A percentile compares a stretch with the other conserved stretches of the same genome.
Conservation (phyloP, 306 rosid species). For the apple (Malus domestica) region ASM211411v1 NC_041795.1:31781001-31781500, state of each 20-base stretch:
- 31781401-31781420: background rate
- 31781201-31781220: constrained; percentile 18
- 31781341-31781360: constrained; percentile 25
- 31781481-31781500: constrained; percentile 25
- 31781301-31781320: constrained; percentile 27
- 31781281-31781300: constrained; percentile 6
- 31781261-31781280: background rate
- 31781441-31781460: background rate
- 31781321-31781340: constrained; percentile 25
- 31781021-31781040: constrained; percentile 8
- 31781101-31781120: constrained; percentile 24
- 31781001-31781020: constrained; percentile 23
- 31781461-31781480: constrained; percentile 21
- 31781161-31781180: constrained; percentile 28
- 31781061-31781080: constrained; percentile 28
- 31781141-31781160: constrained; percentile 26
- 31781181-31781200: constrained; percentile 30
- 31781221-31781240: background rate
- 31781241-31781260: background rate
- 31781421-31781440: background rate
- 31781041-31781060: constrained; percentile 15
- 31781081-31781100: constrained; percentile 24
- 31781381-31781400: constrained; percentile 19
- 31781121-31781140: constrained; percentile 36
- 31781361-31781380: constrained; percentile 15